A percentile compares a stretch with the other conserved stretches of the same genome.
Conservation (phyloP, 306 rosid species). For the Canavalia gladiata region DNA sequence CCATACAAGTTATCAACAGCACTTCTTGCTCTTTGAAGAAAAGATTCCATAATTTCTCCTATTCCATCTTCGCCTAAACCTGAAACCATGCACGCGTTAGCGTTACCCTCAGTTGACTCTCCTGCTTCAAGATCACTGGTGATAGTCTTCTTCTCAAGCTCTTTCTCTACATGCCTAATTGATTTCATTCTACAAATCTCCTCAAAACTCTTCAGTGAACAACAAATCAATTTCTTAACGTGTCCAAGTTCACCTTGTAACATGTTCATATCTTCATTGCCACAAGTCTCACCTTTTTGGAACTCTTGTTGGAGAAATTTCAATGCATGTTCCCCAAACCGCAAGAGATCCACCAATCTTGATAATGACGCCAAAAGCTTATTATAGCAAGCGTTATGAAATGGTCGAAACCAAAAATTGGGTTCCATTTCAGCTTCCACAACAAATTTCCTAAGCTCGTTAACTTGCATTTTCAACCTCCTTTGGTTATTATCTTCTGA, state of each 20-base stretch:
- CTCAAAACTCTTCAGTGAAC: constrained; percentile 47
- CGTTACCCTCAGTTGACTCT: constrained; percentile 31
- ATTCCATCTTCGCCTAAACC: constrained; percentile 54
- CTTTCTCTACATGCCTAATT: constrained; percentile 50
- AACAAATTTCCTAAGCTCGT: constrained; percentile 54
- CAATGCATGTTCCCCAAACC: constrained; percentile 56
- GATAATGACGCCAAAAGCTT: constrained; percentile 63
- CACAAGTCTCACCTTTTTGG: constrained; percentile 41
- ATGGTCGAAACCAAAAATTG: constrained; percentile 74
- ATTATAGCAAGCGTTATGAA: constrained; percentile 54
- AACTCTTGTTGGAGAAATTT: constrained; percentile 54
- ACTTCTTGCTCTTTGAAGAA: constrained; percentile 53
- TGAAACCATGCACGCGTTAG: constrained; percentile 15
- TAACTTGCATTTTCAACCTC: constrained; percentile 48
- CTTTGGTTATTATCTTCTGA: constrained; percentile 45
- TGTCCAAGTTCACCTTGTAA: constrained; percentile 59
- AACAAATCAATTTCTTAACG: constrained; percentile 55
- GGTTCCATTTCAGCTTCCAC: constrained; percentile 76
- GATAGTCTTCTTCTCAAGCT: constrained; percentile 46
- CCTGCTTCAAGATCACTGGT: constrained; percentile 66
- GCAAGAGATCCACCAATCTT: constrained; percentile 56
- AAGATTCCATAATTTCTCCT: constrained; percentile 52
- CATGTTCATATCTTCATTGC: constrained; percentile 44
- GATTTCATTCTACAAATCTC: constrained; percentile 56
- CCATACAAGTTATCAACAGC: constrained; percentile 50